Evolutionary conservation across 2,329 filamentous ascomycete species (phyloP).

Genomic region (Ceratocystis huliohia): DNA sequence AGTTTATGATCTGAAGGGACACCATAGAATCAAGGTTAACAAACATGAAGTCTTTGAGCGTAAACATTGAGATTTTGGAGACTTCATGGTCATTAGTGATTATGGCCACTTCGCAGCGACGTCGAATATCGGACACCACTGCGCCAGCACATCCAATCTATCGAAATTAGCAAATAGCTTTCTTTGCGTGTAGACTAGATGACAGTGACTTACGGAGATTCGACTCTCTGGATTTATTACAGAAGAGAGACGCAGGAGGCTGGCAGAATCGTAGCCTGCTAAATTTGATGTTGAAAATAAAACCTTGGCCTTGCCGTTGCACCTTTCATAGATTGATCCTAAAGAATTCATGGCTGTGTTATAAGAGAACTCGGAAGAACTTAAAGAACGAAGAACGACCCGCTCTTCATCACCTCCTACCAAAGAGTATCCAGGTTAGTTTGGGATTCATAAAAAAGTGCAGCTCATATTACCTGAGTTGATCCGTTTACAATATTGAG

Average conservation of each 20-base stretch:
- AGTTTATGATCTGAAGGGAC: constrained; percentile 73
- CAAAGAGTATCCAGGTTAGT: not conserved
- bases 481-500: constrained; percentile 13
- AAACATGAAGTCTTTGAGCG: constrained; percentile 54
- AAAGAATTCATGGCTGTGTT: constrained; percentile 39
- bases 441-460: not conserved
- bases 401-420: constrained; percentile 3
- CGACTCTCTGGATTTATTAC: constrained; percentile 61
- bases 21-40: constrained; percentile 67
- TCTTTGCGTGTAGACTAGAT: not conserved
- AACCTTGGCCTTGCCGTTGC: constrained; percentile 47
- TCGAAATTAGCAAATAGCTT: not conserved
- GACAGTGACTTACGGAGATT: constrained; percentile 43
- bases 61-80: constrained; percentile 60
- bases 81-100: constrained; percentile 39
- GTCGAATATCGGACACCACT: constrained; percentile 64
- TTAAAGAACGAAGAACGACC: constrained; percentile 48
- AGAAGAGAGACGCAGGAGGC: constrained; percentile 54
- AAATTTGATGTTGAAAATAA: constrained; percentile 18
- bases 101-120: constrained; percentile 34
- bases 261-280: constrained; percentile 41
- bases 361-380: constrained; percentile 60
- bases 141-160: constrained; percentile 77
- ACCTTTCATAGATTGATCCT: constrained; percentile 36
- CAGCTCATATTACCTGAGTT: constrained; percentile 12